Percentiles rank a stretch among this genome's conserved stretches.
Conservation (phyloP, 805 yeast genomes). For the Isabelozyma heimii region DNA sequence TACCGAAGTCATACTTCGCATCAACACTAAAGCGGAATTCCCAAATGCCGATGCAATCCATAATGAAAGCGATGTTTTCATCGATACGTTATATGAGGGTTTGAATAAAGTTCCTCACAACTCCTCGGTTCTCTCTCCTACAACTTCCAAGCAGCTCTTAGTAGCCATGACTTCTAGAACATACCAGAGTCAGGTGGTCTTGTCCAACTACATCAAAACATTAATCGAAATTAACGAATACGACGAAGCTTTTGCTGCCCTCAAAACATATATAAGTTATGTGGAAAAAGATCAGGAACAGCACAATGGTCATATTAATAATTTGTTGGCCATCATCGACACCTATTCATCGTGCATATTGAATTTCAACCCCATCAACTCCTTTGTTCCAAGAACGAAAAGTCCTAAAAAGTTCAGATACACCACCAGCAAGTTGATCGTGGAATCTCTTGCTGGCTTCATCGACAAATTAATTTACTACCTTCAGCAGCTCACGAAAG, state of each 20-base stretch:
- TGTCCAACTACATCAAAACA: slow-evolving; percentile 27
- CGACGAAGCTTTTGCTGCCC: slow-evolving; percentile 44
- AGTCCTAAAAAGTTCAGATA: slow-evolving; percentile 20
- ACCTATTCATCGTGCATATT: slow-evolving; percentile 29
- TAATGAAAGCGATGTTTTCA: slow-evolving; percentile 20
- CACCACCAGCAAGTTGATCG: slow-evolving; percentile 18
- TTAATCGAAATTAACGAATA: slow-evolving; percentile 33
- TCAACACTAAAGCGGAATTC: slow-evolving; percentile 15
- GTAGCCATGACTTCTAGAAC: slow-evolving; percentile 28
- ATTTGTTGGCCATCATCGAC: slow-evolving; percentile 32
- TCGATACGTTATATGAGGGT: slow-evolving; percentile 29
- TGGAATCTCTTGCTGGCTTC: slow-evolving; percentile 14
- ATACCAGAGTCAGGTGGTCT: slow-evolving; percentile 36
- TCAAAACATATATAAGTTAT: slow-evolving; percentile 34
- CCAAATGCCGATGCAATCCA: slow-evolving; percentile 26
- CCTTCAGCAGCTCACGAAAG: slow-evolving; percentile 17
- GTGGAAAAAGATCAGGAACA: slow-evolving; percentile 31
- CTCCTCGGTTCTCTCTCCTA: slow-evolving; percentile 17
- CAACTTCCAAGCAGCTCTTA: slow-evolving; percentile 26
- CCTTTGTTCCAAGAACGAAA: slow-evolving; percentile 14
- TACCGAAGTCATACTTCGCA: slow-evolving; percentile 14
- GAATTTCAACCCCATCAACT: slow-evolving; percentile 35
- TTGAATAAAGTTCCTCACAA: slow-evolving; percentile 19
- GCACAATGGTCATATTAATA: slow-evolving; percentile 23
- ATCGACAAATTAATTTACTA: slow-evolving; percentile 18